Percentiles rank a stretch among this genome's conserved stretches.
These are phyloP conservation scores for Dalbergia cochinchinensis DNA, from an alignment of 306 rosid species.

Conservation along the genomic window DNA sequence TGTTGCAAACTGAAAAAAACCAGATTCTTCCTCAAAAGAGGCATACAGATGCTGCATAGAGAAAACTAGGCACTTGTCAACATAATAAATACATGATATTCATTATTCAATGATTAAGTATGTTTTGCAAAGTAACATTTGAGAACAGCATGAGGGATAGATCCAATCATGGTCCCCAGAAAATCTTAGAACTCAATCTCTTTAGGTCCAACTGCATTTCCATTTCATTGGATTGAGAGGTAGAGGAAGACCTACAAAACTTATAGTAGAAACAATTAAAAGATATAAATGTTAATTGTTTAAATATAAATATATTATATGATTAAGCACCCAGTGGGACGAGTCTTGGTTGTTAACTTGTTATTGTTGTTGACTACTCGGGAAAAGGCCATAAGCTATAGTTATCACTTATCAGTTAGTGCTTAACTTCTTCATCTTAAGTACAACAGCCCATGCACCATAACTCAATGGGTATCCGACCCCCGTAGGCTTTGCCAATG, in stretches of 20 bases:
- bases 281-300: no score
- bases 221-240: conserved; percentile 22
- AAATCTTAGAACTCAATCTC: conserved; percentile 11
- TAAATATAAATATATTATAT: no score
- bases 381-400: conserved; percentile 8
- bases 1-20: conserved; percentile 86
- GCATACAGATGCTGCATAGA: conserved; percentile 77
- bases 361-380: neutral
- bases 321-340: no score
- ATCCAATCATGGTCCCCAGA: conserved; percentile 20
- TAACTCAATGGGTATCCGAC: conserved; percentile 1
- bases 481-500: neutral
- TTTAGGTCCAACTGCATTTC: conserved; percentile 27
- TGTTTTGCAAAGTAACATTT: conserved; percentile 5
- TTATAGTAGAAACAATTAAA: no score
- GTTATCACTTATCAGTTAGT: neutral
- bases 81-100: conserved; percentile 13
- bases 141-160: neutral
- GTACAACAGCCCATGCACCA: neutral
- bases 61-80: conserved; percentile 41
- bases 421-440: conserved; percentile 3
- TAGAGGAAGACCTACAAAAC: no score
- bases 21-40: conserved; percentile 82
- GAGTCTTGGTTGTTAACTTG: no score
- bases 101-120: conserved; percentile 20